Conservation (phyloP, 176 grass and related monocot genomes). For the Hsuehochloa calcarea region DNA sequence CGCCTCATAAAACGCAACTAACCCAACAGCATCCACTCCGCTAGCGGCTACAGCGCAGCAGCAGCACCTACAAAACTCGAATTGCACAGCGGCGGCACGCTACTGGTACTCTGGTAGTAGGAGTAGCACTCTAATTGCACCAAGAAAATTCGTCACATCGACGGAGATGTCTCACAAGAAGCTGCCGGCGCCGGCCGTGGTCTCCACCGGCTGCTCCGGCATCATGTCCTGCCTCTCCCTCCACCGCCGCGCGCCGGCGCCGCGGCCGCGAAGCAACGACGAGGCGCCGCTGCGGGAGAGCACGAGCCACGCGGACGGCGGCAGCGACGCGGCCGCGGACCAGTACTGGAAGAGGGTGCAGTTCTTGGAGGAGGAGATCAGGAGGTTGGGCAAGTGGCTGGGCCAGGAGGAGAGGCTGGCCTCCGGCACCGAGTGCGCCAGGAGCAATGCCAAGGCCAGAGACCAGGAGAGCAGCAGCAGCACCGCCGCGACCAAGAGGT, state of each 20-base stretch:
- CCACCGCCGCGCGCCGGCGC: background rate
- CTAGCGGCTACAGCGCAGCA: background rate
- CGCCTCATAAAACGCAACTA: conserved; percentile 8
- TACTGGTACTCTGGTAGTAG: background rate
- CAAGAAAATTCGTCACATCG: background rate
- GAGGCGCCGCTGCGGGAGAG: background rate
- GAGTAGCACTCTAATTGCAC: background rate
- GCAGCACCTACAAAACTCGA: background rate
- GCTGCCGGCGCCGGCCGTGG: conserved; percentile 21
- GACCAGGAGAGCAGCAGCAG: background rate
- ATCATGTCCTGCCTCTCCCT: conserved; percentile 40
- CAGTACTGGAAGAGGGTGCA: conserved; percentile 31
- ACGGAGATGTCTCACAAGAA: background rate
- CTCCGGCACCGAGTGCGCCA: no score
- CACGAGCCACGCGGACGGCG: background rate
- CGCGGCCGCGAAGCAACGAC: background rate
- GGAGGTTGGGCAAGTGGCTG: conserved; percentile 21
- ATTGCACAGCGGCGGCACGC: no score
- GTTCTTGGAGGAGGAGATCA: conserved; percentile 49
- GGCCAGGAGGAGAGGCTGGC: background rate
- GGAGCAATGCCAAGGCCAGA: background rate
- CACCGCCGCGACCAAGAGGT: background rate
- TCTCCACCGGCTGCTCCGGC: conserved; percentile 39
- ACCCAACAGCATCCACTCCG: conserved; percentile 17
- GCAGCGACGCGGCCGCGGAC: background rate